Evolutionary conservation across 495 filamentous ascomycete species (phyloP).

Genomic region (Xylaria curta): DNA sequence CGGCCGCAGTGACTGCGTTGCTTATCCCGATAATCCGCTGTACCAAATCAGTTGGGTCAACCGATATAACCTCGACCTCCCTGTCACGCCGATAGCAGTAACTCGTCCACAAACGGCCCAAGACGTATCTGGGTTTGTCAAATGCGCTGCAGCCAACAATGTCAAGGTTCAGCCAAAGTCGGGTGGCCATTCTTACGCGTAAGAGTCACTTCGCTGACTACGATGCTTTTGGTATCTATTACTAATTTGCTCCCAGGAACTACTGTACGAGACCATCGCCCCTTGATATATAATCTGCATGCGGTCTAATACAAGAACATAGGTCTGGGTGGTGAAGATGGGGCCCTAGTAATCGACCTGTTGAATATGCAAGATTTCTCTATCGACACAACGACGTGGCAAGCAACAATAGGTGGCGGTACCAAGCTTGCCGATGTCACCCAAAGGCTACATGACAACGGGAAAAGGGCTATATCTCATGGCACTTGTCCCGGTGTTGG

Average conservation of each 20-base stretch:
- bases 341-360: slow-evolving; percentile 64
- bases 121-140: slow-evolving; percentile 65
- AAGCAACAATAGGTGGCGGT: slow-evolving; percentile 72
- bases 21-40: slow-evolving; percentile 45
- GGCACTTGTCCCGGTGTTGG: slow-evolving; percentile 70
- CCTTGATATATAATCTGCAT: not conserved
- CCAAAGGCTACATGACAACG: slow-evolving; percentile 62
- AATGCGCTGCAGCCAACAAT: slow-evolving; percentile 59
- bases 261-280: slow-evolving; percentile 38
- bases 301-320: slow-evolving; percentile 41
- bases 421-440: slow-evolving; percentile 67
- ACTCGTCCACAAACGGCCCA: slow-evolving; percentile 62
- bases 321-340: slow-evolving; percentile 61
- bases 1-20: slow-evolving; percentile 49
- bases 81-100: slow-evolving; percentile 66
- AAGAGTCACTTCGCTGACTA: slow-evolving; percentile 21
- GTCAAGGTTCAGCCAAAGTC: slow-evolving; percentile 72
- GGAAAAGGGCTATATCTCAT: slow-evolving; percentile 69
- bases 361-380: slow-evolving; percentile 59
- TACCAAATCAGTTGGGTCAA: slow-evolving; percentile 53
- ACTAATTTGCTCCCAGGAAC: slow-evolving; percentile 33
- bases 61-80: slow-evolving; percentile 69
- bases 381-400: slow-evolving; percentile 60
- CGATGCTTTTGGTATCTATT: slow-evolving; percentile 14
- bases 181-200: slow-evolving; percentile 76